Evolutionary conservation across 495 filamentous ascomycete species (phyloP), one percentile per base, ranked within the genome.

Genomic region (Tuber borchii): DNA sequence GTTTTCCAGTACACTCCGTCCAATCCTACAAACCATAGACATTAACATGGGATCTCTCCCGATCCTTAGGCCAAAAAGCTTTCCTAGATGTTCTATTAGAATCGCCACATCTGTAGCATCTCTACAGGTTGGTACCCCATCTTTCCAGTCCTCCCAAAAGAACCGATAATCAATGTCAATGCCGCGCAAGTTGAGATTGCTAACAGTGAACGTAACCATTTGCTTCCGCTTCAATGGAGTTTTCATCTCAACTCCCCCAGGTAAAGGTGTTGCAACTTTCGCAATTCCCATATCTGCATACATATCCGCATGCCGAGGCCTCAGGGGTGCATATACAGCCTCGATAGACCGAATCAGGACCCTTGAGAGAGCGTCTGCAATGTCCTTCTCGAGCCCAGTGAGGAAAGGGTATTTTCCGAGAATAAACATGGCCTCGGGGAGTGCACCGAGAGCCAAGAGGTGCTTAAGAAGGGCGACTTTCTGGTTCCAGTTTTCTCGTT

Each of bases 111-210:
- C 95, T 78, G 97, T 93, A 9, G 97, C 88, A 5, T 86, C 91
- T 82, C 97, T 94, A 81, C 95, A 98, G 16, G 97, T 85, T 2
- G 96, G 96, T 43, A 98, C 87, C 77, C 93, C 95, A 77, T 98
- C 95, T 16, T 91, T 87, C 96, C 96, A 99, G 73, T 98, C 94
- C 75, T 97, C 95, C 90, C 93, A 97, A 84, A 98, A 99, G 83
- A 96, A 98, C 40, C 91, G 88, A 81, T 97, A 97, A 70, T 83
- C 81, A 22, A 83, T 77, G 65, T 83, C 82, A 19, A 79, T 82
- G 1, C 81, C 79, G 70, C 81, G 80, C 8, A 81, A 74, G 31
- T 81, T 81, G 19, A 82, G 71, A 61, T 80, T 83, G 34, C 76
- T 74, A 17, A 83, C 81, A 6, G 78, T 83, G 44, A 82, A 82